These are phyloP conservation scores for Saposhnikovia divaricata DNA, from an alignment of 129 eudicot genomes.

Conservation along the genomic window DNA sequence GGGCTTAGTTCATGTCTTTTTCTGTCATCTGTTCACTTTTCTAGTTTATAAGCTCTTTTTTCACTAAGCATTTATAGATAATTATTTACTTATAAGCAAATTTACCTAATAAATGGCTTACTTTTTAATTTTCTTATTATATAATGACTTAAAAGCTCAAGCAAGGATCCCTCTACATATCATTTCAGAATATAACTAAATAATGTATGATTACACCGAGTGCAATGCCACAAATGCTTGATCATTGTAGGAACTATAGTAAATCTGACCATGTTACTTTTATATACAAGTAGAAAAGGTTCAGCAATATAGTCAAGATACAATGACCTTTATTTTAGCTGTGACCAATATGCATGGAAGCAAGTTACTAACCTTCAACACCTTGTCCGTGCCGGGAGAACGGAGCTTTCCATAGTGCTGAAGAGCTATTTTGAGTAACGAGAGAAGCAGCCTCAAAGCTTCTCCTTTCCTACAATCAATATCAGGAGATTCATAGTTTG, in stretches of 20 bases:
- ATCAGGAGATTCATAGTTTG: slow-evolving; percentile 36
- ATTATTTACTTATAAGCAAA: not conserved
- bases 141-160: not conserved
- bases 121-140: not conserved
- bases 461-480: slow-evolving; percentile 40
- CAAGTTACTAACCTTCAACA: slow-evolving; percentile 42
- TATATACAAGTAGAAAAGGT: not conserved
- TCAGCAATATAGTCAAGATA: not conserved
- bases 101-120: not conserved
- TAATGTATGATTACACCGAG: not conserved
- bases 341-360: not conserved
- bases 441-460: slow-evolving; percentile 61
- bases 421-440: slow-evolving; percentile 75
- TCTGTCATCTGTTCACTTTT: not conserved
- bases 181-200: not conserved
- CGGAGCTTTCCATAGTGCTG: slow-evolving; percentile 96
- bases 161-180: not conserved
- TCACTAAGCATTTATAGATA: not conserved
- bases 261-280: not conserved
- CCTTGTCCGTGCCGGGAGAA: slow-evolving; percentile 78
- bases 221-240: not conserved
- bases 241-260: not conserved
- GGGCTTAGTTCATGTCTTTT: not conserved
- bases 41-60: not conserved
- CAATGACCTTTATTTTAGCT: not conserved